Evolutionary conservation across 495 filamentous ascomycete species (phyloP).

Genomic region (Penicillium canescens): DNA sequence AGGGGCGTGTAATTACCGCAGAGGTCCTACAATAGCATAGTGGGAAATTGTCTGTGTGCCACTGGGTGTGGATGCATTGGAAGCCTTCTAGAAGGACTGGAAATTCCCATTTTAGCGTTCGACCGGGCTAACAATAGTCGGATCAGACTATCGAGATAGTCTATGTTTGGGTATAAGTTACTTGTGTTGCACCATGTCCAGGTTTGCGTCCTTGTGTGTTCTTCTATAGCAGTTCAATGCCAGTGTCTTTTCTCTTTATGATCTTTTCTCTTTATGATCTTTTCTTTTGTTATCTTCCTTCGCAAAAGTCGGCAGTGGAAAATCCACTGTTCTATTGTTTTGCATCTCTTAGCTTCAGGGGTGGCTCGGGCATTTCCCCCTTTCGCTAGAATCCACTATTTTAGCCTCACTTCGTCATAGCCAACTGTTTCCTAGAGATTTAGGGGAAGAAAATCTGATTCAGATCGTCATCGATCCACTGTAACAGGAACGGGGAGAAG

Average conservation of each 20-base stretch:
- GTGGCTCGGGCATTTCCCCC: constrained; percentile 3
- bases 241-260: background rate
- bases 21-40: background rate
- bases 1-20: constrained; percentile 26
- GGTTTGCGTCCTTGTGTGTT: too few relatives aligned
- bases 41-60: background rate
- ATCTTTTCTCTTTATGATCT: background rate
- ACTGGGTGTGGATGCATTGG: background rate
- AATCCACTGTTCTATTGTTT: background rate
- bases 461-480: constrained; percentile 42
- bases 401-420: constrained; percentile 8
- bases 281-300: background rate
- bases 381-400: constrained; percentile 1
- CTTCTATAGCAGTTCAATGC: constrained; percentile 3
- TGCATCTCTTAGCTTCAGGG: constrained; percentile 1
- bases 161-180: background rate
- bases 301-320: background rate
- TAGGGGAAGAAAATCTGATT: constrained; percentile 18
- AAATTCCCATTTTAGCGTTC: constrained; percentile 18
- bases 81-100: constrained; percentile 30
- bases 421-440: too few relatives aligned
- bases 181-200: constrained; percentile 23
- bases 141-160: constrained; percentile 27
- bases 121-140: constrained; percentile 22
- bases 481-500: constrained; percentile 34